Conservation (phyloP, 106 monocot genomes). For the Alisma plantagoaquatica region DNA sequence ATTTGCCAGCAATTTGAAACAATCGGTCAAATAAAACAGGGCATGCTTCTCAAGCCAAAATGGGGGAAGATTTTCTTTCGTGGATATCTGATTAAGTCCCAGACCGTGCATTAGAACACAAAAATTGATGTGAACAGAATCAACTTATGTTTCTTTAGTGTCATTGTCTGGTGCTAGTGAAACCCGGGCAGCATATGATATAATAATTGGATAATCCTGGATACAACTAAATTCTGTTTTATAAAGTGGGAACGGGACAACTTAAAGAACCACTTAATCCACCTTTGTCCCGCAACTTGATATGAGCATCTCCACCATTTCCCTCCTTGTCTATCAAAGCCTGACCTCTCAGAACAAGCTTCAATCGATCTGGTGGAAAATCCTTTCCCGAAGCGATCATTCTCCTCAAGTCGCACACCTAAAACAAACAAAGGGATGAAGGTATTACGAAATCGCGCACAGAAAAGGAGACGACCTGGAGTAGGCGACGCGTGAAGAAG, state of each 20-base stretch:
- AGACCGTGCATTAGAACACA: no score
- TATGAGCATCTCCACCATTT: conserved; percentile 20
- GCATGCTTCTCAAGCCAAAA: no score
- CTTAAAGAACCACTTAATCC: neutral
- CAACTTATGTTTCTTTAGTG: no score
- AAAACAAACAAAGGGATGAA: no score
- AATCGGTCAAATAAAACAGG: neutral
- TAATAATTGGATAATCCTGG: neutral
- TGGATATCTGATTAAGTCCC: no score
- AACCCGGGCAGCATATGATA: neutral
- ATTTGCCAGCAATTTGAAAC: neutral
- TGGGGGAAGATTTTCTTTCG: no score
- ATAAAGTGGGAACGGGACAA: neutral
- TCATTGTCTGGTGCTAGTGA: no score
- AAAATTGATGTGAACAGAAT: no score
- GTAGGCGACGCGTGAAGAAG: neutral
- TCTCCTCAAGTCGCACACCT: conserved; percentile 41
- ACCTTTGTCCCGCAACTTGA: conserved; percentile 41
- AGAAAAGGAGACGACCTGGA: no score
- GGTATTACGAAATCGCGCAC: no score
- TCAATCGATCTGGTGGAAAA: conserved; percentile 39
- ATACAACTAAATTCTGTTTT: neutral
- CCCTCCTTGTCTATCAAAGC: conserved; percentile 24
- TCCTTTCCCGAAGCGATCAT: conserved; percentile 23
- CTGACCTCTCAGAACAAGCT: conserved; percentile 41